These are phyloP conservation scores for Litchi chinensis DNA, from an alignment of 345 rosid species.

Conservation along the genomic window DNA sequence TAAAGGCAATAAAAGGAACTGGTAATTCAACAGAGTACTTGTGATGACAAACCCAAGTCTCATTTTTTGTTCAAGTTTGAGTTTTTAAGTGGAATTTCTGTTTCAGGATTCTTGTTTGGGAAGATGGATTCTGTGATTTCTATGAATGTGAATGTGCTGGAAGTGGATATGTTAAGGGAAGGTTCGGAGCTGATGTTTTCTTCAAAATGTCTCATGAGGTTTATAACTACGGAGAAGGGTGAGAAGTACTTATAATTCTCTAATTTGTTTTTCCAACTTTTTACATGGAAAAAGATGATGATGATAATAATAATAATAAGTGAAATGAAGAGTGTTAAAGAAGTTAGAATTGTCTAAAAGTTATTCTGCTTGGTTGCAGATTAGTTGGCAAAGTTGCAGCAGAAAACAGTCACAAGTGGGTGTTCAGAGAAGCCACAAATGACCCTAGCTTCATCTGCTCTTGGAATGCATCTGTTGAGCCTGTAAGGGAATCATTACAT, in stretches of 20 bases:
- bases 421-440: conserved; percentile 45
- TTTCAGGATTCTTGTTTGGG: conserved; percentile 80
- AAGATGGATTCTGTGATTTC: conserved; percentile 77
- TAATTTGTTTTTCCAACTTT: background rate
- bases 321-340: background rate
- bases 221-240: conserved; percentile 80
- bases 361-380: conserved; percentile 36
- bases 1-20: conserved; percentile 74
- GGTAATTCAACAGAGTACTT: conserved; percentile 39
- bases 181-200: conserved; percentile 69
- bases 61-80: background rate
- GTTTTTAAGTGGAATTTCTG: conserved; percentile 1
- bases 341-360: background rate
- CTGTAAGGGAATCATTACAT: conserved; percentile 43
- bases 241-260: conserved; percentile 19
- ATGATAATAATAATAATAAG: background rate
- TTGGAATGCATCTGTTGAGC: conserved; percentile 57
- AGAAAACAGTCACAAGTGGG: conserved; percentile 77
- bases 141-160: conserved; percentile 52
- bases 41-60: background rate
- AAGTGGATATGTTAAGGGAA: conserved; percentile 46
- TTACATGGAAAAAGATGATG: background rate
- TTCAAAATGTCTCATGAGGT: conserved; percentile 86
- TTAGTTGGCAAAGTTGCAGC: conserved; percentile 78
- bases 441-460: conserved; percentile 51